phyloP scores from a whole-genome alignment of 331 rosid genomes.

The Erythrophleum ivorense region DNA sequence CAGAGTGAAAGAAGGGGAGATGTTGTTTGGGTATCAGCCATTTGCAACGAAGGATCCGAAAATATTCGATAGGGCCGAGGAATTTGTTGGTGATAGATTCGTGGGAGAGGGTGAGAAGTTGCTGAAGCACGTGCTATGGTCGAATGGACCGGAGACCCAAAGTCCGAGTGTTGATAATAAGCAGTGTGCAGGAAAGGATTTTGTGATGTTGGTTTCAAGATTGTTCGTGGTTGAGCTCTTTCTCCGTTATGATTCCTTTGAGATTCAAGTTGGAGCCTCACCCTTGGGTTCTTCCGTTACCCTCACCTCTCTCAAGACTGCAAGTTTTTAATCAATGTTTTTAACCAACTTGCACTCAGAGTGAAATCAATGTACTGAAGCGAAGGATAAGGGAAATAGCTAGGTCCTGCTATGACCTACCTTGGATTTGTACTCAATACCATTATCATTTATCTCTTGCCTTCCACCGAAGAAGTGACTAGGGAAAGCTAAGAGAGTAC shows the following conservation, averaged over 20 bases:
- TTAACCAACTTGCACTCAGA: slow-evolving; percentile 15
- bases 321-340: no score
- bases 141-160: slow-evolving; percentile 78
- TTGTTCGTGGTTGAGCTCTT: slow-evolving; percentile 74
- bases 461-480: no score
- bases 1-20: slow-evolving; percentile 73
- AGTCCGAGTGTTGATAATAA: slow-evolving; percentile 58
- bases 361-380: background rate
- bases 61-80: slow-evolving; percentile 63
- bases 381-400: background rate
- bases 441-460: background rate
- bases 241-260: slow-evolving; percentile 79
- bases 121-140: slow-evolving; percentile 82
- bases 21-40: slow-evolving; percentile 88
- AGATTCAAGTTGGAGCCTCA: slow-evolving; percentile 65
- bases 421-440: no score
- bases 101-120: slow-evolving; percentile 82
- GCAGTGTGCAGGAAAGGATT: slow-evolving; percentile 89
- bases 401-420: background rate
- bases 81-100: slow-evolving; percentile 77
- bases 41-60: slow-evolving; percentile 86
- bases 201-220: slow-evolving; percentile 63
- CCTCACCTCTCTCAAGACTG: slow-evolving; percentile 74
- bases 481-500: no score
- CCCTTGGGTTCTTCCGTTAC: slow-evolving; percentile 71